Conservation (phyloP, 305 asterid species). For the Fraxinus sp. region DNA sequence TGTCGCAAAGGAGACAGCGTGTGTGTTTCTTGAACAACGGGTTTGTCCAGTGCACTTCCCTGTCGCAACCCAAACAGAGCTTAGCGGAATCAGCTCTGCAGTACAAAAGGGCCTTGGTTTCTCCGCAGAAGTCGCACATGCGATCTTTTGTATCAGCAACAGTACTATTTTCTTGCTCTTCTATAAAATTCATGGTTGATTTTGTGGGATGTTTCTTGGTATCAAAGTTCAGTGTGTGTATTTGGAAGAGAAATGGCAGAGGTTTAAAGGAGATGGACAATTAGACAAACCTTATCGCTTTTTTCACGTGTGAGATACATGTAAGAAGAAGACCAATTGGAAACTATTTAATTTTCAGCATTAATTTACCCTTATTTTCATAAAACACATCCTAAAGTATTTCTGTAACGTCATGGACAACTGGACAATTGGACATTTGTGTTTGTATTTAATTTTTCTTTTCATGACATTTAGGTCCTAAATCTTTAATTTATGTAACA, state of each 20-base stretch:
- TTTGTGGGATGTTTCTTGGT: not conserved
- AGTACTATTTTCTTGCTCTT: slow-evolving; percentile 17
- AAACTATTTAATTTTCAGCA: not conserved
- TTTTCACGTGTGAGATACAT: slow-evolving; percentile 30
- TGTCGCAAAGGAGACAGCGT: slow-evolving; percentile 51
- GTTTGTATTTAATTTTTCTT: not conserved
- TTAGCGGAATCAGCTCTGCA: slow-evolving; percentile 93
- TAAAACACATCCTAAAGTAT: not conserved
- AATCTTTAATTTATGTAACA: not conserved
- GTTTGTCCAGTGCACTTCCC: slow-evolving; percentile 84
- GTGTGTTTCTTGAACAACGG: slow-evolving; percentile 74
- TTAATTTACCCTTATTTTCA: too few relatives aligned
- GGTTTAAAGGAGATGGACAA: not conserved
- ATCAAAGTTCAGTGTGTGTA: not conserved
- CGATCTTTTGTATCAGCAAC: slow-evolving; percentile 22
- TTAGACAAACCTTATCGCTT: slow-evolving; percentile 30
- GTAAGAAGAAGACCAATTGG: not conserved
- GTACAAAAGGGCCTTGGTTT: slow-evolving; percentile 59
- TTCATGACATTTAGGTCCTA: not conserved
- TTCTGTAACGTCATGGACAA: not conserved
- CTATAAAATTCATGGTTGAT: slow-evolving; percentile 11
- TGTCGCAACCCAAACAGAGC: slow-evolving; percentile 79
- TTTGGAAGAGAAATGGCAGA: slow-evolving; percentile 6
- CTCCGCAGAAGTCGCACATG: slow-evolving; percentile 75
- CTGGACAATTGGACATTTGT: not conserved